Percentiles rank a stretch among this genome's conserved stretches.
Evolutionary conservation across 1,284 basidiomycete species (phyloP).

Genomic region (Trametes sp.): DNA sequence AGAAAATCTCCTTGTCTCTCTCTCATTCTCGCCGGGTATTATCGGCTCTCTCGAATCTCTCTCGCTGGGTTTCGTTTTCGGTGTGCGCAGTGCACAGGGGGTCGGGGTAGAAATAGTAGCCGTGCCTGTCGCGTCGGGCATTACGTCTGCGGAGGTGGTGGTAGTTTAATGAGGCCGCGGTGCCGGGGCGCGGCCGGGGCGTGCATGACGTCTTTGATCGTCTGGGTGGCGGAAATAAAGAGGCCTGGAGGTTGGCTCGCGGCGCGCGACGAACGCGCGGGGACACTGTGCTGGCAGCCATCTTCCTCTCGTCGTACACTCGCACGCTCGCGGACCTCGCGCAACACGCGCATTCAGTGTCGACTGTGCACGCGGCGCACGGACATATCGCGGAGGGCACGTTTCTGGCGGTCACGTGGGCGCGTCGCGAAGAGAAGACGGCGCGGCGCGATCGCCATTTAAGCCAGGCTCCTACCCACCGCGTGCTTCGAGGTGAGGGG

Average conservation of each 20-base stretch:
- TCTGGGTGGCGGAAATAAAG: slow-evolving; percentile 12
- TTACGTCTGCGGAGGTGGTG: slow-evolving; percentile 23
- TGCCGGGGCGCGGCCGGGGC: slow-evolving; percentile 11
- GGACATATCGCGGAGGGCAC: slow-evolving; percentile 16
- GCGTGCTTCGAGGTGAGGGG: no score
- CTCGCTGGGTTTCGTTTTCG: background rate
- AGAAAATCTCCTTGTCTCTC: no score
- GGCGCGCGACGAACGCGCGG: background rate
- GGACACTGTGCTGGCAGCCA: background rate
- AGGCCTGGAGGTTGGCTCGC: slow-evolving; percentile 3
- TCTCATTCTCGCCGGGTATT: no score
- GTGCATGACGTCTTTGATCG: slow-evolving; percentile 25
- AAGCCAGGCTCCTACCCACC: no score
- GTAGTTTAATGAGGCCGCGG: slow-evolving; percentile 10
- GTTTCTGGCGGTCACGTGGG: slow-evolving; percentile 31
- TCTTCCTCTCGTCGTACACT: background rate
- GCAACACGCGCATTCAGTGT: background rate
- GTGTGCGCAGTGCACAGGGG: background rate
- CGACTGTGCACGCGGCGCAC: background rate
- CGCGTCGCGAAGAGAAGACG: slow-evolving; percentile 29
- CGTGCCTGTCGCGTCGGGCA: slow-evolving; percentile 12
- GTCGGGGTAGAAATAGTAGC: background rate
- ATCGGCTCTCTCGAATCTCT: no score
- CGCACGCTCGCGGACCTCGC: background rate
- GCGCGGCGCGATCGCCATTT: slow-evolving; percentile 11